Evolutionary conservation across 1,284 basidiomycete genomes (phyloP), one percentile per base, ranked within the genome.

Genomic region (Coriolopsis trogii): DNA sequence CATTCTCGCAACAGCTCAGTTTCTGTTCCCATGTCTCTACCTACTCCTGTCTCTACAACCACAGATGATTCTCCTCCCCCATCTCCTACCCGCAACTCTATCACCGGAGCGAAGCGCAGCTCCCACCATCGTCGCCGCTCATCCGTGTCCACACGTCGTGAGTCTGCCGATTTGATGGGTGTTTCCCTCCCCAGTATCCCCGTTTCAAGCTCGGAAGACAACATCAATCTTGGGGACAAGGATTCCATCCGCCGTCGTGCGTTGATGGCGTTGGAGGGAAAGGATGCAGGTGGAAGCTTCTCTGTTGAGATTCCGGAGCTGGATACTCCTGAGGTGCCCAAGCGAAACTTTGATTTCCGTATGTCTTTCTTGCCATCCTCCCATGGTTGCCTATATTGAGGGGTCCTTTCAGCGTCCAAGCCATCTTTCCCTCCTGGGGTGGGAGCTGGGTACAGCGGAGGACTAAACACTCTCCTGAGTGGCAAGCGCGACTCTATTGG

Each of bases 111-210:
- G 28, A 86, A 87, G 62, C 86, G 87, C 46, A 80, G 78, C 59
- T 91, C 89, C 0, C 89, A 91, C 62, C 89, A 92, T 61, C 80
- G 81, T 25, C 85, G 89, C 43, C 81, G 84, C 38, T 92, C 90
- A 2, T 91, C 89, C n/a, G 87, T 92, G 23, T 91, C 89, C 3
- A 92, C 90, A 29, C 84, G 89, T 55, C 80, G 77, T 55, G 89
- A 92, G 70, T 91, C 89, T 12, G 88, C 87, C 6, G 89, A 92
- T 60, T 75, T 92, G 64, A 92, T 92, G 89, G 89, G 89, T 37
- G 77, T 89, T 12, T 70, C 85, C 26, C 70, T 89, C 36, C 82
- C 85, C 10, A 79, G 84, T 52, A 74, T 87, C 18, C 78, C 83
- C 1, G 58, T 74, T 6, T 78, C 79, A 0, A 69, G 73, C 40